Percentiles rank a stretch among this genome's conserved stretches.
Evolutionary conservation across 2,329 filamentous ascomycete genomes (phyloP).

Genomic region (Penicillium griseofulvum): DNA sequence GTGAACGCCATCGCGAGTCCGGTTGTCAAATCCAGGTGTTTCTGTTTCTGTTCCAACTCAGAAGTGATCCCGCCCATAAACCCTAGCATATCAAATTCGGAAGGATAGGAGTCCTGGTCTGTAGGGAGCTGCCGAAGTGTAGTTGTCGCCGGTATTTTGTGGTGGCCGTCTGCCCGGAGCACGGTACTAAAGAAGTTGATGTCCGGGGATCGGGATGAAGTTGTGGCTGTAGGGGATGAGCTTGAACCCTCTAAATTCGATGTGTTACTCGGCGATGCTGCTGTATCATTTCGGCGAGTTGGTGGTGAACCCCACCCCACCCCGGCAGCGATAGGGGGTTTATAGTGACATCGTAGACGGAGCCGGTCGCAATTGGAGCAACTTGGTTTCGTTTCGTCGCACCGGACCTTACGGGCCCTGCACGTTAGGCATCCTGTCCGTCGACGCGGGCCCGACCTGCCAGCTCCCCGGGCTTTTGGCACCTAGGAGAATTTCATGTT

Average conservation of each 20-base stretch:
- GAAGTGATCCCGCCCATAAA: constrained; percentile 39
- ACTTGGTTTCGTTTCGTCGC: constrained; percentile 35
- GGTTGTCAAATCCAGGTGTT: constrained; percentile 32
- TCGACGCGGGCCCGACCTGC: constrained; percentile 36
- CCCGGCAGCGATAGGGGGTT: constrained; percentile 20
- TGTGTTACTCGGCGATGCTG: not conserved
- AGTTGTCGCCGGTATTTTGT: constrained; percentile 10
- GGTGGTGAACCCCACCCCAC: constrained; percentile 4
- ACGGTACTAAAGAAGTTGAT: constrained; percentile 31
- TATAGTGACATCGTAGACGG: constrained; percentile 32
- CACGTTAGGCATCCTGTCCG: constrained; percentile 38
- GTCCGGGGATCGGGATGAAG: constrained; percentile 18
- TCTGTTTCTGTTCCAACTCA: constrained; percentile 37
- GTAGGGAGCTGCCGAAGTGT: constrained; percentile 7
- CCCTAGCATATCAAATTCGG: constrained; percentile 36
- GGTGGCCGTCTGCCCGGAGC: constrained; percentile 23
- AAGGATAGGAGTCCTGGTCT: not conserved
- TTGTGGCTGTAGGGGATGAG: too few species aligned
- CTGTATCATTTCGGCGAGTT: not conserved
- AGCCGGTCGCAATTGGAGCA: constrained; percentile 37
- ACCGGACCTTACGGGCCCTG: constrained; percentile 37
- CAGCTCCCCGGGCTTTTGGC: constrained; percentile 33
- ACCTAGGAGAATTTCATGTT: constrained; percentile 12
- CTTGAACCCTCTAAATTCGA: not conserved
- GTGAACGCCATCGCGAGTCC: constrained; percentile 16